Base-by-base conservation (phyloP, 345 rosid species). In the Toxicodendron radicans region DNA sequence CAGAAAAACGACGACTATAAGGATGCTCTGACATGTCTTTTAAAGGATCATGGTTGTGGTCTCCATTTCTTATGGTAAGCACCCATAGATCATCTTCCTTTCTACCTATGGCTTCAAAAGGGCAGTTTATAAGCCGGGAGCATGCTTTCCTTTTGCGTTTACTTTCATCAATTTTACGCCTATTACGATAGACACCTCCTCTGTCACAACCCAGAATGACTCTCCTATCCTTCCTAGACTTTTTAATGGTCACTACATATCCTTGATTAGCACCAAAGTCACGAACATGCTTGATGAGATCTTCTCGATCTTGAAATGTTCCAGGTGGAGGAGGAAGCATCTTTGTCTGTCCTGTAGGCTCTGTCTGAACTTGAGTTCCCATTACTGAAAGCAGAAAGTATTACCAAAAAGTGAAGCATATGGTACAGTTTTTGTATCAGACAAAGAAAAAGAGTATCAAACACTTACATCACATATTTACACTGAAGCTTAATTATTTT, bases 161-260 rank as follows among this genome's bases (percentile, higher is more conserved):
- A 62, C 70, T 81, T 77, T 84, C 87, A 59, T 84, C 87, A 72
- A 81, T 77, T 81, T 79, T 82, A 9, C 87, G 80, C 85, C 87
- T 81, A 66, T 84, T 84, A 52, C 87, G 78, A 70, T 82, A 82
- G 35, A 79, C 79, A 48, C 87, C 87, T 43, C 87, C 87, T 79
- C 87, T 79, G 32, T 84, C 85, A 75, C 87, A 84, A 12, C 87
- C 87, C 77, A 82, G 87, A 56, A 84, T 81, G 53, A 84, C 87
- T 73, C 87, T 84, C 75, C 76, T 77, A 24, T 82, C 87, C 78
- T 62, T 84, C 70, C 85, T 81, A 10, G 87, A 84, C 78, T 84
- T 84, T 67, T 84, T 84, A 70, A 84, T 84, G 21, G 87, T 84
- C 38, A 81, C 87, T 21, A 84, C 85, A 72, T 84, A 84, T 49